Base-by-base conservation (phyloP, 2,329 filamentous ascomycete species). In the Cladobotryum protrusum region DNA sequence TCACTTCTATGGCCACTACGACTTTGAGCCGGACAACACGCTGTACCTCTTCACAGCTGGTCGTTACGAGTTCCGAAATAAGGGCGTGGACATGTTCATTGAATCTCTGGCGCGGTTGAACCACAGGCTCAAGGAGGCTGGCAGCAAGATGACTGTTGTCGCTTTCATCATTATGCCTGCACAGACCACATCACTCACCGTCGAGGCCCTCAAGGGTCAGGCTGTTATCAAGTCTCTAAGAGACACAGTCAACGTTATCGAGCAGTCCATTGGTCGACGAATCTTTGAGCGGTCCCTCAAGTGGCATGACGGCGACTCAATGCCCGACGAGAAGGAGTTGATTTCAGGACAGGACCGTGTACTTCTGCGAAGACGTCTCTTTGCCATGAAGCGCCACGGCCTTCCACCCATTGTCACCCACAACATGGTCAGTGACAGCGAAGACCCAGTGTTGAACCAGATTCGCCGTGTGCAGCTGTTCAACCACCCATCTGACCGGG, bases 61-160 rank as follows among this genome's bases (percentile, higher is more conserved):
- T 53, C 87, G 93, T 55, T 99, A 99, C 64, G 93, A 99, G 70
- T 99, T 92, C 78, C 79, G 93, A 57, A 99, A 99, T 66, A 99
- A 99, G 73, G 93, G 93, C 63, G 92, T 96, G 9, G 93, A 99
- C 70, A 97, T 99, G 93, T 99, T 97, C 70, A 95, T 99, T 59
- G 93, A 99, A 71, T 93, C 91, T 3, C 75, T 99, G 55, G 93
- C 93, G 24, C 87, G 93, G 40, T 74, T 99, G 61, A 99, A 99
- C 72, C 91, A 97, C 74, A 82, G 87, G 36, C 82, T 99, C 64
- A 97, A 97, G 79, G 72, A 72, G 46, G 72, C 83, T 7, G 89
- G 89, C 44, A 95, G 89, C 59, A 95, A 93, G 71, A 91, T 85
- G 66, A 97, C 93, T 0, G 86, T 99, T 7, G 92, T 99, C 15